Evolutionary conservation across 495 filamentous ascomycete species (phyloP), one percentile per base, ranked within the genome.

Genomic region (Alectoria sarmentosa): DNA sequence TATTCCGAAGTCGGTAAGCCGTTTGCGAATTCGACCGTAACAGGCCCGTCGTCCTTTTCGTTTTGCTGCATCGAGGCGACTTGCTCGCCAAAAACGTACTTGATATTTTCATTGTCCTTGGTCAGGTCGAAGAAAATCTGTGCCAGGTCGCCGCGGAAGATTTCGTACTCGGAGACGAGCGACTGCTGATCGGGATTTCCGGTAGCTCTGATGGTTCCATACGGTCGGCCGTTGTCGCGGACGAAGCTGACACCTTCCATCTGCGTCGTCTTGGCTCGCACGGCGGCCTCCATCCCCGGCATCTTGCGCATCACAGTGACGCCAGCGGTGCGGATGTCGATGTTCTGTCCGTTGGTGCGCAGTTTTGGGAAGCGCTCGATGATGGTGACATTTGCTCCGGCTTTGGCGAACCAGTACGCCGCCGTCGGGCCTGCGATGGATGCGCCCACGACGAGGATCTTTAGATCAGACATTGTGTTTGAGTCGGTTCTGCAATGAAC

Each of bases 161-260:
- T 84, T 78, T 3, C 84, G 62, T 73, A 85, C 69, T 86, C 83
- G 9, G 78, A 80, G 11, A 79, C 75, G 3, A 82, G 71, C 42
- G 69, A 72, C 57, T 59, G 57, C 57, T 59, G 38, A 32, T 77
- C 74, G 2, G 77, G 69, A 60, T 73, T 67, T 34, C 77, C 79
- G 15, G 76, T 74, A n/a, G 78, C 72, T 26, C 58, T 74, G 38
- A 84, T 74, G 61, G 65, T 78, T 11, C 73, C 82, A 62, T 67
- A 72, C 3, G 67, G 63, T 49, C 66, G 65, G 46, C 77, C 80
- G 14, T 75, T 41, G 3, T 68, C 62, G 62, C 76, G 60, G 23
- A 85, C 73, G 42, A 85, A 62, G 41, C 73, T 69, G 54, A 80
- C 65, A 56, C 82, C 80, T n/a, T 78, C 71, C 63, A 81, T 74